Percentiles rank a stretch among this genome's conserved stretches.
Evolutionary conservation across 108 stramenopile genomes (phyloP).

Genomic region (Epipyxis sp.): DNA sequence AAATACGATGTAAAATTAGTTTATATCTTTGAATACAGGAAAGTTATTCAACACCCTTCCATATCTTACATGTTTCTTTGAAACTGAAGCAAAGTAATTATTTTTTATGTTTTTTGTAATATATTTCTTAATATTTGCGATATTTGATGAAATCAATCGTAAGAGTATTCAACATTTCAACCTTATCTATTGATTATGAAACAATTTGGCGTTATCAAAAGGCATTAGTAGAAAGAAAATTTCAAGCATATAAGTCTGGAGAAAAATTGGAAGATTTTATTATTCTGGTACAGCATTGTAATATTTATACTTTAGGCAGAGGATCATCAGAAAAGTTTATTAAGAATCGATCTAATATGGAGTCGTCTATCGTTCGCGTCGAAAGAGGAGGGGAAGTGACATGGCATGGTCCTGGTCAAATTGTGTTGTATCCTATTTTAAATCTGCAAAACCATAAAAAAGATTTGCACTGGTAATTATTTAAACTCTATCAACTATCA

Average conservation of each 20-base stretch:
- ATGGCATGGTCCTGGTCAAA: conserved; percentile 95
- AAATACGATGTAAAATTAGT: no score
- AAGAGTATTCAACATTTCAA: no score
- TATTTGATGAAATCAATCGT: no score
- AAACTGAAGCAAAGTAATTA: no score
- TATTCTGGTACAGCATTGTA: conserved; percentile 82
- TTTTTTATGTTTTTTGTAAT: no score
- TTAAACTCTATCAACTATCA: no score
- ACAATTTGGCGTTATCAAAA: neutral
- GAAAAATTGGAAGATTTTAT: conserved; percentile 46
- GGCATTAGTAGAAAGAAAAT: neutral
- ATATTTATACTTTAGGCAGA: conserved; percentile 91
- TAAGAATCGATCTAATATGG: no score
- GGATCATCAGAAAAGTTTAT: no score
- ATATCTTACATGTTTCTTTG: no score
- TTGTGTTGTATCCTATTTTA: conserved; percentile 86
- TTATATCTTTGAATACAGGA: no score
- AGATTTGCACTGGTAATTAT: conserved; percentile 95
- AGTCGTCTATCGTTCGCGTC: conserved; percentile 59
- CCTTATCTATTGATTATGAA: neutral
- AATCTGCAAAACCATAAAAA: conserved; percentile 78
- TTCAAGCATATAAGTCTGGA: neutral
- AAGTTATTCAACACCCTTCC: no score
- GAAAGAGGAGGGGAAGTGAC: conserved; percentile 96
- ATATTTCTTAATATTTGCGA: no score